Evolutionary conservation across 176 grass and related monocot genomes (phyloP).

Genomic region (Pontederia paniculata): DNA sequence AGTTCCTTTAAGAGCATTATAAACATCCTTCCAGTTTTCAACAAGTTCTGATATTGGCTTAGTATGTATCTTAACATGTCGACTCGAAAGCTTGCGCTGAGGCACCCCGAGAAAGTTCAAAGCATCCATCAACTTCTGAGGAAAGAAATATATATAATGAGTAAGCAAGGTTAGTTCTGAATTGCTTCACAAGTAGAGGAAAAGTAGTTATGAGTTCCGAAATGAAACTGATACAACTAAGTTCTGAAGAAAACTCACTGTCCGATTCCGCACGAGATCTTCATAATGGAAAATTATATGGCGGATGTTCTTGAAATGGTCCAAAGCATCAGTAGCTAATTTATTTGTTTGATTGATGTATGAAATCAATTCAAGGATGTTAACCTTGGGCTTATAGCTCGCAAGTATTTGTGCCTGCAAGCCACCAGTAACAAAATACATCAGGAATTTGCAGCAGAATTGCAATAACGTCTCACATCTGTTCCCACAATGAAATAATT

Average conservation of each 20-base stretch:
- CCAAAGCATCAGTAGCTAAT: slow-evolving; percentile 42
- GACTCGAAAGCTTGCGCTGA: slow-evolving; percentile 43
- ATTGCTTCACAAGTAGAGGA: neutral
- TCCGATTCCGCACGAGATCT: slow-evolving; percentile 56
- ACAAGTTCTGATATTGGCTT: slow-evolving; percentile 48
- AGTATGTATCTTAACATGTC: slow-evolving; percentile 85
- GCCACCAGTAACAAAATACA: neutral
- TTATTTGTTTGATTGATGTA: slow-evolving; percentile 44
- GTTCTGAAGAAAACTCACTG: slow-evolving; percentile 34
- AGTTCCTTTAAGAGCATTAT: slow-evolving; percentile 49
- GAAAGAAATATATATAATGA: slow-evolving; percentile 11
- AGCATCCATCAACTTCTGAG: slow-evolving; percentile 77
- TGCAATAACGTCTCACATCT: too few relatives aligned
- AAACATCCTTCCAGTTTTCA: slow-evolving; percentile 76
- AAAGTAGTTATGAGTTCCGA: neutral
- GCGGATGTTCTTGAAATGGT: slow-evolving; percentile 54
- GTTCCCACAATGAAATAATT: neutral
- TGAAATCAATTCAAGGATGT: slow-evolving; percentile 42
- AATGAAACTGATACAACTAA: neutral
- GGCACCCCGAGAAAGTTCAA: slow-evolving; percentile 79
- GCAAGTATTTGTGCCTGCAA: slow-evolving; percentile 70
- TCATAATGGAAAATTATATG: slow-evolving; percentile 80
- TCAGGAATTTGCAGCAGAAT: neutral
- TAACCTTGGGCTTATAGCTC: slow-evolving; percentile 62
- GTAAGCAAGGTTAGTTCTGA: neutral